Conservation (phyloP, 148 eudicot species). For the Vaccinium corymbosum region DNA sequence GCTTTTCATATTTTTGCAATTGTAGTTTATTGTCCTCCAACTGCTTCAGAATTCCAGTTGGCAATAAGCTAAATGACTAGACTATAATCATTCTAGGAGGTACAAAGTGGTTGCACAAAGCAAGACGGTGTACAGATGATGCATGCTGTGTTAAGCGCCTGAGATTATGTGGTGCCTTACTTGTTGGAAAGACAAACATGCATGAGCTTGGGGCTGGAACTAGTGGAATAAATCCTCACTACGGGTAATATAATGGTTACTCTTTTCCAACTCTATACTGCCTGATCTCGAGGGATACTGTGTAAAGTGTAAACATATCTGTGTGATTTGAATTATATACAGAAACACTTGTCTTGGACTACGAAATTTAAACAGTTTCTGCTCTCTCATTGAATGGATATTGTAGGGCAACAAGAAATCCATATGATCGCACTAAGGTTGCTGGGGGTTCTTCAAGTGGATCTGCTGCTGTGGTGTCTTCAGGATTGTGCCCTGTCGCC, state of each 20-base stretch:
- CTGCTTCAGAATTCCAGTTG: not conserved
- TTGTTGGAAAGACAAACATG: constrained; percentile 97
- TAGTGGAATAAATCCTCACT: constrained; percentile 99
- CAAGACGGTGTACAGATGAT: constrained; percentile 64
- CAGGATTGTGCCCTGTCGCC: constrained; percentile 93
- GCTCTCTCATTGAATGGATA: constrained; percentile 3
- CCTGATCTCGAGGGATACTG: not conserved
- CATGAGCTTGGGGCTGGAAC: constrained; percentile 97
- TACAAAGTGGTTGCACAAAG: constrained; percentile 88
- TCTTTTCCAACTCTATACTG: not conserved
- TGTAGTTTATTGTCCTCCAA: not conserved
- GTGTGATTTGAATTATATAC: not conserved
- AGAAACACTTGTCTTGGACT: not conserved
- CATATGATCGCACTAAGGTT: constrained; percentile 57
- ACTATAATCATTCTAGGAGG: constrained; percentile 55
- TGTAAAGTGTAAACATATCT: not conserved
- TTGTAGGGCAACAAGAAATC: constrained; percentile 70
- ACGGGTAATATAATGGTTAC: constrained; percentile 53
- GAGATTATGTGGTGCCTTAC: constrained; percentile 76
- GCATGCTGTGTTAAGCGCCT: constrained; percentile 75
- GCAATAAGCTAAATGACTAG: not conserved
- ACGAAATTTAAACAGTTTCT: not conserved
- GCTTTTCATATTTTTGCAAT: not conserved
- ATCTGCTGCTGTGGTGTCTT: constrained; percentile 88
- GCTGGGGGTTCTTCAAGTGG: constrained; percentile 98